Conservation (phyloP, 345 rosid species). For the Aquilaria yunnanensis region DNA sequence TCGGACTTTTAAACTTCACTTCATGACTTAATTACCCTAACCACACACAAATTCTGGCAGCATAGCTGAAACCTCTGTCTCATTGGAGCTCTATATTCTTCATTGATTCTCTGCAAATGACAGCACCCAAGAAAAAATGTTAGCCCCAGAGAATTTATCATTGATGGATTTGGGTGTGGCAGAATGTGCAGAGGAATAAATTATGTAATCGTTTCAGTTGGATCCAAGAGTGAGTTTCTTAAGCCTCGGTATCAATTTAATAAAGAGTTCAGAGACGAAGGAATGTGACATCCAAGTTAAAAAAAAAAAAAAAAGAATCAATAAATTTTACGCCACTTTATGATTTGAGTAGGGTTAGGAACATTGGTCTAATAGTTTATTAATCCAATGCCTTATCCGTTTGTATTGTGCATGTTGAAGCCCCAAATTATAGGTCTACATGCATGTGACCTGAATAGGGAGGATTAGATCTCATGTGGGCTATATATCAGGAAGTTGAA, state of each 20-base stretch:
- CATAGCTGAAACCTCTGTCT: slow-evolving; percentile 13
- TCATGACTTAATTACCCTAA: no score
- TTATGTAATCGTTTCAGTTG: slow-evolving; percentile 8
- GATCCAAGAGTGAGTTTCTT: slow-evolving; percentile 16
- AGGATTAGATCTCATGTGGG: slow-evolving; percentile 66
- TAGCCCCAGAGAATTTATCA: background rate
- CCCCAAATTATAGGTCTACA: slow-evolving; percentile 27
- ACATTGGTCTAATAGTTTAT: slow-evolving; percentile 13
- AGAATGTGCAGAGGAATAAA: slow-evolving; percentile 8
- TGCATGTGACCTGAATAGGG: slow-evolving; percentile 45
- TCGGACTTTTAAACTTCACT: no score
- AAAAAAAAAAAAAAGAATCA: background rate
- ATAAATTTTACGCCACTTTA: no score
- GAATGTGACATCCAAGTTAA: slow-evolving; percentile 14
- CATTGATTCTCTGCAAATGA: slow-evolving; percentile 36
- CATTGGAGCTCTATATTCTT: slow-evolving; percentile 53
- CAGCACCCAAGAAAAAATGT: background rate
- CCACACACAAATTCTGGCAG: slow-evolving; percentile 3
- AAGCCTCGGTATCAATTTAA: slow-evolving; percentile 15
- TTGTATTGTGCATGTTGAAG: background rate
- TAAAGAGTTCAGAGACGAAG: background rate
- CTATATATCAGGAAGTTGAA: slow-evolving; percentile 25
- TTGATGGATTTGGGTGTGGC: background rate
- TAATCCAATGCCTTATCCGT: background rate
- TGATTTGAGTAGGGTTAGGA: background rate